Evolutionary conservation across 78 protist species (phyloP), one percentile per base, ranked within the genome.

Genomic region (Tieghemostelium lacteum): DNA sequence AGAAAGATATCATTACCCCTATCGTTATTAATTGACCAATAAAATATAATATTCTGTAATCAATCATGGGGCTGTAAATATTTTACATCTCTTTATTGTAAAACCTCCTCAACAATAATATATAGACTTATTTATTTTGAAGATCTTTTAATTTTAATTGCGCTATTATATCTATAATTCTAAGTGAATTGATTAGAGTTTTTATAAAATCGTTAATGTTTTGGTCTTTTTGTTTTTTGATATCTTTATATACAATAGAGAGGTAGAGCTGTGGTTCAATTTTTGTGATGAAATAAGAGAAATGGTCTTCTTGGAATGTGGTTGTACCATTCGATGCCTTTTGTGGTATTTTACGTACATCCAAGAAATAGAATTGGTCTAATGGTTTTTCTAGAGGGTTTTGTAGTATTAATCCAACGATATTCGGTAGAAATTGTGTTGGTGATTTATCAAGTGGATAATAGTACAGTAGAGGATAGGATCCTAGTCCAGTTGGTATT

Each of bases 141-240:
- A 60, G 54, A 45, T 70, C 69, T 34, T 52, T 58, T 45, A 14
- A 14, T 69, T 37, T 39, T 29, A 83, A 42, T 7, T 42, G 19
- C 17, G 74, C 50, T 1, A 69, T 40, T 66, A 83, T 22, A 69
- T 60, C 76, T 8, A 42, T 55, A 33, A 52, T 83, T 39, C 72
- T 52, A 2, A 83, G 60, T 3, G 74, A 67, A n/a, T 69, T 57
- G 0, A 69, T 73, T 19, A 83, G 26, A 0, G 54, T 6, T 42
- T 69, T 83, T 7, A 69, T 28, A 37, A 83, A 83, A 31, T 83
- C 91, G n/a, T 66, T 83, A 2, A 83, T 69, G 6, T 39, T 14
- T 60, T 40, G 55, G 42, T 83, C 91, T 36, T 83, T 83, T 60
- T 83, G 91, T 58, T 83, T 83, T 45, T 60, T 83, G 31, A 69